Percentiles rank a stretch among this genome's conserved stretches.
Conservation (phyloP, 805 yeast genomes). For the Diddensiella caesifluorescens region DNA sequence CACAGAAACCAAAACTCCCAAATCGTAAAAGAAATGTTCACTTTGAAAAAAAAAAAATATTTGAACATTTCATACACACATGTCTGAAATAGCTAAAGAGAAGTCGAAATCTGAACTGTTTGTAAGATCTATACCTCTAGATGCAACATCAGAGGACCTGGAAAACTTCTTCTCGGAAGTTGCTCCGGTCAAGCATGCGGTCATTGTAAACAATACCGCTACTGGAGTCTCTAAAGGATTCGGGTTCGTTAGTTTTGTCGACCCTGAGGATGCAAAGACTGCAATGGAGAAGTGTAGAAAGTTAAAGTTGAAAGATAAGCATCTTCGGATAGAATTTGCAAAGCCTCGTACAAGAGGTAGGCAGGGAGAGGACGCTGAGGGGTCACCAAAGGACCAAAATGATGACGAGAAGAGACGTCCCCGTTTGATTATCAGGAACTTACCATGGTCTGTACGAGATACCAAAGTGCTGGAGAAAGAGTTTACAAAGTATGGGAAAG, state of each 20-base stretch:
- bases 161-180: constrained; percentile 83
- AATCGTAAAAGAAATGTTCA: too few species aligned
- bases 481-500: constrained; percentile 77
- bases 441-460: constrained; percentile 92
- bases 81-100: background rate
- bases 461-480: constrained; percentile 63
- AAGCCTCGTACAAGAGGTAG: constrained; percentile 77
- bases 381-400: constrained; percentile 43
- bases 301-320: constrained; percentile 56
- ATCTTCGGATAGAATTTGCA: constrained; percentile 79
- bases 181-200: constrained; percentile 94
- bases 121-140: constrained; percentile 77
- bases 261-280: constrained; percentile 73
- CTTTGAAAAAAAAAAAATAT: too few species aligned
- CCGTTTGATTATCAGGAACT: constrained; percentile 79
- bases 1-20: too few species aligned
- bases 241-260: constrained; percentile 87
- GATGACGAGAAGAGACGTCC: constrained; percentile 67
- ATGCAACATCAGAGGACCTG: constrained; percentile 75
- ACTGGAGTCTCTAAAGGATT: constrained; percentile 78
- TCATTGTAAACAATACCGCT: constrained; percentile 73
- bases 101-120: constrained; percentile 43
- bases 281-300: constrained; percentile 69
- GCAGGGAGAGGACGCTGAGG: constrained; percentile 37
- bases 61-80: too few species aligned